Evolutionary conservation across 2,329 filamentous ascomycete species (phyloP).

Genomic region (Bipolaris cookei): DNA sequence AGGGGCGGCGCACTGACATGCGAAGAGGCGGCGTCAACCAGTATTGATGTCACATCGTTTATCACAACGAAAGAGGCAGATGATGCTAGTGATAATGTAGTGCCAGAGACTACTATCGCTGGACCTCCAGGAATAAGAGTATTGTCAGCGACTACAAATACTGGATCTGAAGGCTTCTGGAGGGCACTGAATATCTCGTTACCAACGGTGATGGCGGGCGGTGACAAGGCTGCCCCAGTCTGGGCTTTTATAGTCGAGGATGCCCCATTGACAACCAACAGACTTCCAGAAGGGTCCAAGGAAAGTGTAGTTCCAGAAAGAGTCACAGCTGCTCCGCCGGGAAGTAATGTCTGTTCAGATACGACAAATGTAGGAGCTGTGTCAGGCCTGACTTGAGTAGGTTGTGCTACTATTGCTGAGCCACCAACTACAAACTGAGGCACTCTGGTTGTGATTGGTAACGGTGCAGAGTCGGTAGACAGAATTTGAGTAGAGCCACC

Average conservation of each 20-base stretch:
- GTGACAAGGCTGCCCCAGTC: slow-evolving; percentile 18
- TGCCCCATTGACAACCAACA: slow-evolving; percentile 42
- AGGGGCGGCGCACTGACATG: slow-evolving; percentile 37
- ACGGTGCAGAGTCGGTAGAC: slow-evolving; percentile 16
- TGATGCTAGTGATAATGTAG: slow-evolving; percentile 40
- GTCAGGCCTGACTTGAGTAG: slow-evolving; percentile 5
- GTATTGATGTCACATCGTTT: slow-evolving; percentile 45
- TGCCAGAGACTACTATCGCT: slow-evolving; percentile 42
- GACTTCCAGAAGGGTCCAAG: slow-evolving; percentile 33
- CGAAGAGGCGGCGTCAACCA: slow-evolving; percentile 34
- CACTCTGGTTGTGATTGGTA: slow-evolving; percentile 9
- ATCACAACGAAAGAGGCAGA: slow-evolving; percentile 43
- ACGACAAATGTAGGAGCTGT: slow-evolving; percentile 45
- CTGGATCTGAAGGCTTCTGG: slow-evolving; percentile 13
- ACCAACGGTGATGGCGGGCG: slow-evolving; percentile 25
- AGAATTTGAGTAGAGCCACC: slow-evolving; percentile 47
- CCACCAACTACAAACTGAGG: slow-evolving; percentile 36
- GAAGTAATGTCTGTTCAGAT: slow-evolving; percentile 47
- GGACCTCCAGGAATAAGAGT: slow-evolving; percentile 48
- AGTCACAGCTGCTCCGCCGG: slow-evolving; percentile 42
- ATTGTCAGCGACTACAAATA: slow-evolving; percentile 47
- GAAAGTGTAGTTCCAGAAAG: slow-evolving; percentile 43
- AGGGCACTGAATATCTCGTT: slow-evolving; percentile 25
- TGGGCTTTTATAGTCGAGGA: slow-evolving; percentile 44
- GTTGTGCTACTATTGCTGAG: slow-evolving; percentile 35